Base-by-base conservation (phyloP, 805 yeast species). In the Candida oleophila region DNA sequence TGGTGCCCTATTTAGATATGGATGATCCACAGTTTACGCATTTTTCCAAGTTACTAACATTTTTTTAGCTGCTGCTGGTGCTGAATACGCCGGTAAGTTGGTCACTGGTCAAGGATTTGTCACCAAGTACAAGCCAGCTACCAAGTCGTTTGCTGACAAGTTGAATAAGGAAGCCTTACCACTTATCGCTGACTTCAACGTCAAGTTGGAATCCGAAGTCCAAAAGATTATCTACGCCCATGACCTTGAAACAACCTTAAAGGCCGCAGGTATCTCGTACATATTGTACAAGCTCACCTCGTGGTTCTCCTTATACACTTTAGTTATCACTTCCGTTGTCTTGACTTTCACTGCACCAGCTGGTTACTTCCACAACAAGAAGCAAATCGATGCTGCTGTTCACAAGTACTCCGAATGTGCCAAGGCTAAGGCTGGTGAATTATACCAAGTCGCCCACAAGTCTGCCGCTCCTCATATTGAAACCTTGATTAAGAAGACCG, bases 31-130 rank as follows among this genome's bases (percentile, higher is more conserved):
- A n/a, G n/a, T n/a, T n/a, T n/a, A n/a, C n/a, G n/a, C n/a, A n/a
- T n/a, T n/a, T n/a, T n/a, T 15, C 22, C 14, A 18, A 15, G 4
- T 25, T 61, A 59, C 65, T 60, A 62, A 61, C 64, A 38, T 32
- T 40, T 28, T 36, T 47, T 28, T 75, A 51, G 71, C 78, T 22
- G 77, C 92, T 42, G 94, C 90, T 44, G 74, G 79, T 47, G 87
- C 84, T 46, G 97, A 91, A 73, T 87, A 83, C 61, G 74, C 76
- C 47, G 86, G 96, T 51, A 85, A 85, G 61, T 57, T 81, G 38
- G 68, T 85, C 54, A 77, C 87, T 42, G 96, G 96, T 54, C 73
- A 76, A 60, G 97, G 97, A 16, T 76, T 91, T 52, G 84, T 92
- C 50, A 78, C 90, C 50, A 80, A 83, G 57, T 82, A 86, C 75